Evolutionary conservation across 306 rosid species (phyloP).

Genomic region (Dryas octopetala): DNA sequence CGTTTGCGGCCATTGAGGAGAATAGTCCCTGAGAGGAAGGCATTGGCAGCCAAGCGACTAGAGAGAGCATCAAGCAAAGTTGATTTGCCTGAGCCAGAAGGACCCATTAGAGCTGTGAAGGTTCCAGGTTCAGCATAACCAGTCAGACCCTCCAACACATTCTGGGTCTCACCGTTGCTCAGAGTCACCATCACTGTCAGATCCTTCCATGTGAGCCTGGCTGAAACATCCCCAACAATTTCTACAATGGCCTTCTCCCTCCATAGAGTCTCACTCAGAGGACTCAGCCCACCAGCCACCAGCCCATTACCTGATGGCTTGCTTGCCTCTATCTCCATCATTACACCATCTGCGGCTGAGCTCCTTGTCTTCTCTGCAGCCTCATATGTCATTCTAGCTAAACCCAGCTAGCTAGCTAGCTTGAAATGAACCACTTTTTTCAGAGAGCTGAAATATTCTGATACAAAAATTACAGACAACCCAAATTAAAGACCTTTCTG

Average conservation of each 20-base stretch:
- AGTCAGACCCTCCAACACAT: constrained; percentile 75
- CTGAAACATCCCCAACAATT: constrained; percentile 77
- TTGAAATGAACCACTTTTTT: not conserved
- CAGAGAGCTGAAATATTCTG: not conserved
- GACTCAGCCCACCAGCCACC: constrained; percentile 57
- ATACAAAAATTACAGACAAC: not conserved
- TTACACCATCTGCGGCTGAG: constrained; percentile 25
- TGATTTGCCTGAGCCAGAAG: constrained; percentile 96
- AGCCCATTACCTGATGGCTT: constrained; percentile 47
- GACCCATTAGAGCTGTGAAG: constrained; percentile 95
- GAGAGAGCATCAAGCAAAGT: constrained; percentile 94
- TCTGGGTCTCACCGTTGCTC: constrained; percentile 74
- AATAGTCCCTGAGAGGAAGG: constrained; percentile 77
- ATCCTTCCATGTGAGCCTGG: constrained; percentile 96
- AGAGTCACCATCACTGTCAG: constrained; percentile 87
- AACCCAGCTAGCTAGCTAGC: not conserved
- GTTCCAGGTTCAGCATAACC: constrained; percentile 97
- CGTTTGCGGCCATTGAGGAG: constrained; percentile 93
- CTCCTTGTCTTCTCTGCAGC: constrained; percentile 23
- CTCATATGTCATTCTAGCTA: not conserved
- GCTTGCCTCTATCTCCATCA: constrained; percentile 75
- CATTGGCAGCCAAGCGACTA: constrained; percentile 89
- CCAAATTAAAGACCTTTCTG: not conserved
- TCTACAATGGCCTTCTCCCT: constrained; percentile 65
- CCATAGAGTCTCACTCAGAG: constrained; percentile 93